Evolutionary conservation across 1,139 yeast genomes (phyloP), one percentile per base, ranked within the genome.

Genomic region (Petasospora fabianii): DNA sequence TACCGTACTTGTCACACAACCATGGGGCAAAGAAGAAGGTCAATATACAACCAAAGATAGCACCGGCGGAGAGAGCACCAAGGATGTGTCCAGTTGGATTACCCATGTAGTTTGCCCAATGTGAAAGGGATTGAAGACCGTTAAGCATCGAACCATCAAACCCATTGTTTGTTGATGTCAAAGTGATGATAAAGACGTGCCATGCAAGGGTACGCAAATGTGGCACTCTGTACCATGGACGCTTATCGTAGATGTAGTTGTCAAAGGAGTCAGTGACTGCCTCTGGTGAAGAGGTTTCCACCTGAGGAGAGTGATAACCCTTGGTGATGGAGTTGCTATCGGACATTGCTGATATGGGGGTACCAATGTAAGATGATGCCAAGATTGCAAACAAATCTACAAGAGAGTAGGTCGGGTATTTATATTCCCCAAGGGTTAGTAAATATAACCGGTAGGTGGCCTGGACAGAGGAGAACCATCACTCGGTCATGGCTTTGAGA

Each of bases 121-220:
- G 32, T 0, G 46, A 41, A 32, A 73, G 54, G 10, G 72, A 59
- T 49, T 73, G 78, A 30, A 75, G 58, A 32, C 76, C 76, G 51
- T 74, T 75, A 56, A 73, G 56, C 64, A 74, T 60, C 6, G 74
- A 67, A 16, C 75, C 75, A 57, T 75, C 80, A 46, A 64, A 75
- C 9, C 80, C 78, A 38, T 61, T 64, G 44, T 66, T 69, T 19
- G 75, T 67, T 16, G 75, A 65, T 17, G 72, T 57, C 31, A 73
- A 52, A 28, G 75, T 61, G 29, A 70, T 62, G 21, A 67, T 47
- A 17, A 70, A 56, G 27, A 73, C 48, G 24, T 61, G 48, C 24
- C 61, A 43, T 39, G 65, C 64, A 40, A 74, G 60, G 29, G 44
- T 39, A n/a, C 59, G 45, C 31, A 74, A 54, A 44, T 71, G 66